These are phyloP conservation scores for Cyberlindnera mississippiensis DNA, from an alignment of 805 yeast species.

Conservation along the genomic window DNA sequence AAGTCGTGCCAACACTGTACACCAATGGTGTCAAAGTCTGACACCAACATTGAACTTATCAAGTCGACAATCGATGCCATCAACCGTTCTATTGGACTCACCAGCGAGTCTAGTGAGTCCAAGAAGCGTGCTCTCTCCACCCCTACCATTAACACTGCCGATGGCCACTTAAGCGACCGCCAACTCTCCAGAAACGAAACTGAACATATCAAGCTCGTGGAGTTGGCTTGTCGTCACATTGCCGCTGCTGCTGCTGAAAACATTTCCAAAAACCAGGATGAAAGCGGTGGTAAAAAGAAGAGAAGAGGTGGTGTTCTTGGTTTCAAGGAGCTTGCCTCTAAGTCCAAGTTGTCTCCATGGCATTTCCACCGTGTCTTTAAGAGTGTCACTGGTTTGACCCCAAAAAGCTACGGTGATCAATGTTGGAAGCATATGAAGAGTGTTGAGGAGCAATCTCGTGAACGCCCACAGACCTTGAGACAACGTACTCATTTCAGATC, in stretches of 20 bases:
- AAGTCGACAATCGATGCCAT: conserved; percentile 52
- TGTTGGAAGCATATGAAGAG: conserved; percentile 60
- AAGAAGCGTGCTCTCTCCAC: conserved; percentile 26
- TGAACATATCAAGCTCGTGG: conserved; percentile 66
- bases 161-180: conserved; percentile 17
- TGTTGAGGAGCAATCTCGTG: conserved; percentile 5
- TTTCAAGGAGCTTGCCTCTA: conserved; percentile 82
- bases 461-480: conserved; percentile 19
- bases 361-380: conserved; percentile 91
- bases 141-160: conserved; percentile 18
- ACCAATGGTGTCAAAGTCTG: conserved; percentile 36
- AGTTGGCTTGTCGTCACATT: conserved; percentile 78
- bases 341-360: conserved; percentile 84
- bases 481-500: conserved; percentile 25
- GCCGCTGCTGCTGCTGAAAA: conserved; percentile 70
- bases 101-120: conserved; percentile 18
- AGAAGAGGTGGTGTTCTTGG: conserved; percentile 79
- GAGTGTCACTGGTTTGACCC: conserved; percentile 80
- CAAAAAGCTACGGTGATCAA: conserved; percentile 83
- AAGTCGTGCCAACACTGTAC: conserved; percentile 52
- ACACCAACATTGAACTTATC: conserved; percentile 24
- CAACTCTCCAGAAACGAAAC: conserved; percentile 53
- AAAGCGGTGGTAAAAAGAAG: conserved; percentile 36
- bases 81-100: conserved; percentile 54
- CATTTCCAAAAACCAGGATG: conserved; percentile 27